These are phyloP conservation scores for Colletotrichum abscissum DNA, from an alignment of 2,329 filamentous ascomycete genomes.

Conservation along the genomic window DNA sequence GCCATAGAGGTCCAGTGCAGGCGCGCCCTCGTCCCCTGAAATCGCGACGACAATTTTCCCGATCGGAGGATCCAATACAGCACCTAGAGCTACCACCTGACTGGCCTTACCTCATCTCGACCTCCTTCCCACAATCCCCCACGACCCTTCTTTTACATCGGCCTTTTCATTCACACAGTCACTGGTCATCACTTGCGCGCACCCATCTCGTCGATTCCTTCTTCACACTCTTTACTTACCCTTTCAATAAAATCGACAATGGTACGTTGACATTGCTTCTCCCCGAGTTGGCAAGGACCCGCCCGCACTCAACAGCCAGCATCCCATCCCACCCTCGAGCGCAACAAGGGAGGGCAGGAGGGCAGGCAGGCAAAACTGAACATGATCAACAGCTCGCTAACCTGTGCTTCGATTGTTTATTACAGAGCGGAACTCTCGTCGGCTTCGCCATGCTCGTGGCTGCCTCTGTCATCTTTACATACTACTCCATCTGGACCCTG, in stretches of 20 bases:
- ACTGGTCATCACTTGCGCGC: neutral
- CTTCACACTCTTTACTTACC: conserved; percentile 26
- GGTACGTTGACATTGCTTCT: conserved; percentile 38
- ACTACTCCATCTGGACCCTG: conserved; percentile 98
- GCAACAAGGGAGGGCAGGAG: conserved; percentile 15
- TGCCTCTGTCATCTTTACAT: conserved; percentile 74
- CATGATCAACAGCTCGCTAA: conserved; percentile 5
- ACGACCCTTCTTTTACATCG: neutral
- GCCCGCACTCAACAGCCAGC: neutral
- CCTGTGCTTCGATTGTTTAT: neutral
- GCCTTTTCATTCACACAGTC: neutral
- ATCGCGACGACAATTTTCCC: conserved; percentile 36
- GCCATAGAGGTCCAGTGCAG: conserved; percentile 2
- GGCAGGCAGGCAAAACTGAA: neutral
- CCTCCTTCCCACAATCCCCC: conserved; percentile 3
- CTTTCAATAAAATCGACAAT: conserved; percentile 39
- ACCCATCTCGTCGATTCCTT: neutral
- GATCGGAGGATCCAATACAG: conserved; percentile 17
- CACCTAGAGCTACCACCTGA: neutral
- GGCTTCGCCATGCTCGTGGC: conserved; percentile 76
- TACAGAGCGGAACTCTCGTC: conserved; percentile 87
- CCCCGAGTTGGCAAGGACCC: neutral
- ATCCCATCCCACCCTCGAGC: conserved; percentile 4
- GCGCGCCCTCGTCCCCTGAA: conserved; percentile 34
- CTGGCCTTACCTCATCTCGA: conserved; percentile 7